Percentiles rank a stretch among this genome's conserved stretches.
Evolutionary conservation across 2,329 filamentous ascomycete genomes (phyloP).

Genomic region (Beauveria sp.): DNA sequence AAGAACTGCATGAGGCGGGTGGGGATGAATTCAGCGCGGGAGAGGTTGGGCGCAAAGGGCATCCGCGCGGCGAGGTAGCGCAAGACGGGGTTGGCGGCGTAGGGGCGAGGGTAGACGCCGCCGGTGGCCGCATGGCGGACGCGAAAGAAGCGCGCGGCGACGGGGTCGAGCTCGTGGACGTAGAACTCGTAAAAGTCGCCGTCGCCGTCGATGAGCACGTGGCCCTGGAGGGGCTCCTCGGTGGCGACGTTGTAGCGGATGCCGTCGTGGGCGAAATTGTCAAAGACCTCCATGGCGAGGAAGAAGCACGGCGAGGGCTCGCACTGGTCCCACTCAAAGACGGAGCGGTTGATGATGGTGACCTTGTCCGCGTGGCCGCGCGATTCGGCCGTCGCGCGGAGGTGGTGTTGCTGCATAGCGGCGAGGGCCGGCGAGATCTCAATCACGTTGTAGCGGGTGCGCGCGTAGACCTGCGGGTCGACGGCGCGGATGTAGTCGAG

Average conservation of each 20-base stretch:
- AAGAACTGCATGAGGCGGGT: slow-evolving; percentile 96
- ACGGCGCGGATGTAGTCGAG: slow-evolving; percentile 89
- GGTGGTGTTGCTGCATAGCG: slow-evolving; percentile 63
- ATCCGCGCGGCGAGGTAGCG: slow-evolving; percentile 55
- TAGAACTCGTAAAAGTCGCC: slow-evolving; percentile 98
- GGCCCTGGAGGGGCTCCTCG: slow-evolving; percentile 77
- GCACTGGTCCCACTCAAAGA: slow-evolving; percentile 87
- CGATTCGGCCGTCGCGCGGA: slow-evolving; percentile 57
- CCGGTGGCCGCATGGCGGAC: slow-evolving; percentile 72
- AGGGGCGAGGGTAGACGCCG: slow-evolving; percentile 57
- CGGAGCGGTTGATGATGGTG: slow-evolving; percentile 87
- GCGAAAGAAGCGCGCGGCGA: slow-evolving; percentile 73
- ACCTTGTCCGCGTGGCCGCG: slow-evolving; percentile 77
- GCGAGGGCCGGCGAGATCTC: slow-evolving; percentile 86
- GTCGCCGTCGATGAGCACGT: slow-evolving; percentile 73
- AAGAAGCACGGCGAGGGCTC: slow-evolving; percentile 96
- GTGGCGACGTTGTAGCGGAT: slow-evolving; percentile 83
- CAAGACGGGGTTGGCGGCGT: slow-evolving; percentile 43
- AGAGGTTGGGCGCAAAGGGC: slow-evolving; percentile 70
- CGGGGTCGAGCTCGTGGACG: slow-evolving; percentile 68
- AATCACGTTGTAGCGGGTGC: slow-evolving; percentile 91
- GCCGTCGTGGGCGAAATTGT: slow-evolving; percentile 94
- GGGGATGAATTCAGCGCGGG: slow-evolving; percentile 83
- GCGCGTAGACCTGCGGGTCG: slow-evolving; percentile 86
- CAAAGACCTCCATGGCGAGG: slow-evolving; percentile 94